Conservation (phyloP, 345 rosid genomes). For the Arabis hirsuta region DNA sequence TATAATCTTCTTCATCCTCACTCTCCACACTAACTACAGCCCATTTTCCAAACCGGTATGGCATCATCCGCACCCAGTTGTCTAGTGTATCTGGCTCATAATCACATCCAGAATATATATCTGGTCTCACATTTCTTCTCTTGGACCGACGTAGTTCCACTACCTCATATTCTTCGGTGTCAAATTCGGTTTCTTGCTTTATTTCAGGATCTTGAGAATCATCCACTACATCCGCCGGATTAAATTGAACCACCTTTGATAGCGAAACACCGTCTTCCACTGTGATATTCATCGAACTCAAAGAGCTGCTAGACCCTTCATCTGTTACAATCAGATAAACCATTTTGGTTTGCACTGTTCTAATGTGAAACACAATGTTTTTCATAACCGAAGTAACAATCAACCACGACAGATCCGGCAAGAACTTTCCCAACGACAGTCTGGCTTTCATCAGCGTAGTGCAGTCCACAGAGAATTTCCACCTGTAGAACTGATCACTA, state of each 20-base stretch:
- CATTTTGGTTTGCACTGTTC: conserved; percentile 61
- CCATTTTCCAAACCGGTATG: conserved; percentile 20
- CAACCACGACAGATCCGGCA: conserved; percentile 71
- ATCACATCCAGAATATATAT: conserved; percentile 35
- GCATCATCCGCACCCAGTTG: conserved; percentile 42
- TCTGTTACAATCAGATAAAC: conserved; percentile 65
- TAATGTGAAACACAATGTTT: conserved; percentile 56
- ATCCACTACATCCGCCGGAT: conserved; percentile 44
- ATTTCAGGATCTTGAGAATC: conserved; percentile 34
- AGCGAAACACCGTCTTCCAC: conserved; percentile 53
- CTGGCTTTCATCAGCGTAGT: conserved; percentile 55
- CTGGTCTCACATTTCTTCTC: conserved; percentile 39
- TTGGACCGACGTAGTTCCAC: conserved; percentile 56
- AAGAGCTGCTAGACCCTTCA: conserved; percentile 42
- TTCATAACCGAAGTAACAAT: conserved; percentile 64
- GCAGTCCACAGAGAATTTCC: conserved; percentile 73
- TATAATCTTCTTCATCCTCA: conserved; percentile 41
- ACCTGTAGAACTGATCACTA: conserved; percentile 60
- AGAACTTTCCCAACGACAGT: conserved; percentile 67
- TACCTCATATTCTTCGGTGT: conserved; percentile 44
- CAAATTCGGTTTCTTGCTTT: conserved; percentile 35
- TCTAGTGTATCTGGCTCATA: conserved; percentile 14
- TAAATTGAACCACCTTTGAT: conserved; percentile 53
- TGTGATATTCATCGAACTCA: conserved; percentile 55
- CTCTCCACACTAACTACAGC: conserved; percentile 31